Conservation (phyloP, 2,329 filamentous ascomycete species). For the Cercospora zeina region DNA sequence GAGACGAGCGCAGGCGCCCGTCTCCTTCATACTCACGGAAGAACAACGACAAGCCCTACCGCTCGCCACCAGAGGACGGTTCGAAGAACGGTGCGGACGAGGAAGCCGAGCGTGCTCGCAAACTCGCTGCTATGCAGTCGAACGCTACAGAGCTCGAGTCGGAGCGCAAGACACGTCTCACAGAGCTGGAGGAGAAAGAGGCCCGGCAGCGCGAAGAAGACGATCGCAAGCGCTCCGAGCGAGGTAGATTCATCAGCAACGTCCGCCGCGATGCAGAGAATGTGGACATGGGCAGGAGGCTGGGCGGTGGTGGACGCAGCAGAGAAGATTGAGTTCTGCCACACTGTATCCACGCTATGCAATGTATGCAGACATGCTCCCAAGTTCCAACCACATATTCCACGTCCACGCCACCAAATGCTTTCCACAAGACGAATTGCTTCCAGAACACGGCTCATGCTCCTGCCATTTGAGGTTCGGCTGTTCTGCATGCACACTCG, state of each 20-base stretch:
- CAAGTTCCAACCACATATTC: background rate
- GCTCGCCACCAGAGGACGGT: conserved; percentile 33
- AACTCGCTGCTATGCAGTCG: conserved; percentile 45
- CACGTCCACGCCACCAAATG: background rate
- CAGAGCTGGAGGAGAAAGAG: conserved; percentile 66
- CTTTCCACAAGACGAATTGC: background rate
- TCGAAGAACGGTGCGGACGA: conserved; percentile 31
- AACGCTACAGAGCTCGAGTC: conserved; percentile 62
- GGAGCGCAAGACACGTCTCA: conserved; percentile 68
- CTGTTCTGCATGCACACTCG: background rate
- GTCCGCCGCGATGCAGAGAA: conserved; percentile 39
- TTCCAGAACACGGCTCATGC: conserved; percentile 5
- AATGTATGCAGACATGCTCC: background rate
- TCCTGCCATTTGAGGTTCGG: conserved; percentile 1
- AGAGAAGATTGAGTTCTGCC: conserved; percentile 27
- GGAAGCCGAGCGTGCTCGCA: conserved; percentile 41
- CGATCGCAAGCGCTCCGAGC: conserved; percentile 49
- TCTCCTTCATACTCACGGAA: conserved; percentile 29
- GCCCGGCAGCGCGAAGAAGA: conserved; percentile 65
- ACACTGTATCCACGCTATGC: background rate
- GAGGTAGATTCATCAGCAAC: conserved; percentile 41
- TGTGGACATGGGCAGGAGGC: conserved; percentile 35
- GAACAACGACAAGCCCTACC: conserved; percentile 28
- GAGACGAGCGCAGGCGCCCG: conserved; percentile 23
- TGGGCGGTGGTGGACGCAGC: conserved; percentile 30